A percentile compares a stretch with the other conserved stretches of the same genome.
Evolutionary conservation across 2,329 filamentous ascomycete species (phyloP).

Genomic region (Claviceps sp.): DNA sequence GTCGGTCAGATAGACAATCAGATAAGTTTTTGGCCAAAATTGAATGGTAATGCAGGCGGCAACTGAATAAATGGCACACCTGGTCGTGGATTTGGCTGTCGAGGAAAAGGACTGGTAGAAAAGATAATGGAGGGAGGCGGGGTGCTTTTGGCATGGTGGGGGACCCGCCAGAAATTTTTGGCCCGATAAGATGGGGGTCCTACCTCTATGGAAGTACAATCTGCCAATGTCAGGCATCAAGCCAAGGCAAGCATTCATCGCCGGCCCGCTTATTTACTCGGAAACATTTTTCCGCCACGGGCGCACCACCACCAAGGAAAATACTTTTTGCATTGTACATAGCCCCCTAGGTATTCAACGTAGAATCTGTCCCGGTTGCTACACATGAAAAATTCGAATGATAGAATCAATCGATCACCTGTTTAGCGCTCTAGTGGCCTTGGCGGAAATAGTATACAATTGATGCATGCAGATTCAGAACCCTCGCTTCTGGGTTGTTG

Average conservation of each 20-base stretch:
- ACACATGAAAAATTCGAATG: no score
- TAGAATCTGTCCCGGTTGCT: no score
- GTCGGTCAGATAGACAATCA: conserved; percentile 1
- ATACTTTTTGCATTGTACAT: neutral
- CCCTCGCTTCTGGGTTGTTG: no score
- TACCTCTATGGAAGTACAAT: neutral
- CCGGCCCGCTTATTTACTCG: neutral
- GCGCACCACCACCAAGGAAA: neutral
- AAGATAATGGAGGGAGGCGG: conserved; percentile 20
- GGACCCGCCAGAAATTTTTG: conserved; percentile 22
- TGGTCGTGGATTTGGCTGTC: conserved; percentile 1
- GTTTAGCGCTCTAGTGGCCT: no score
- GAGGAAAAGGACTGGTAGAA: conserved; percentile 3
- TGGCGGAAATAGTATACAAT: no score
- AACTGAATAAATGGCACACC: conserved; percentile 8
- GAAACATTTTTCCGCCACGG: no score
- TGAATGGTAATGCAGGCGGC: conserved; percentile 9
- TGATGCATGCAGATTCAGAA: no score
- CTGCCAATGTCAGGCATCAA: conserved; percentile 21
- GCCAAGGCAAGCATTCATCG: conserved; percentile 15
- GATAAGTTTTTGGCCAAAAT: conserved; percentile 7
- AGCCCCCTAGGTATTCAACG: no score
- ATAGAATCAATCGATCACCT: no score
- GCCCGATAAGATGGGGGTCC: conserved; percentile 10
- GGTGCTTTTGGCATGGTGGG: conserved; percentile 27